A percentile compares a stretch with the other conserved stretches of the same genome.
Evolutionary conservation across 2,329 filamentous ascomycete genomes (phyloP).

Genomic region (Trichoderma sp.): DNA sequence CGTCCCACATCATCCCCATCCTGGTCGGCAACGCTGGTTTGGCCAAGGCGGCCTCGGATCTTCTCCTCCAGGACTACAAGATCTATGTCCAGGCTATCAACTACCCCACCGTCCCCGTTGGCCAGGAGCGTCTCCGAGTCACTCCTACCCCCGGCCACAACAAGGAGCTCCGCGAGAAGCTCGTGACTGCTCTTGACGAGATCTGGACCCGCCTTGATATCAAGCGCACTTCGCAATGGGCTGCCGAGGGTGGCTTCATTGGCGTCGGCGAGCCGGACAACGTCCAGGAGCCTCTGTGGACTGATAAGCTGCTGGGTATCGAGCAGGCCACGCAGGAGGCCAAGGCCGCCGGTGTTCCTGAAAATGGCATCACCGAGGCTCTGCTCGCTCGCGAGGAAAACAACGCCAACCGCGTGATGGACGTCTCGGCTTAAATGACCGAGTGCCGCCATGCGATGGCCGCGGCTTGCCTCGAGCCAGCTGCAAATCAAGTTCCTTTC

Average conservation of each 20-base stretch:
- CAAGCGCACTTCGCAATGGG: slow-evolving; percentile 93
- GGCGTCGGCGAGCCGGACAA: slow-evolving; percentile 78
- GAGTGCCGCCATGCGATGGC: neutral
- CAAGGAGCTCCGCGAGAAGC: slow-evolving; percentile 79
- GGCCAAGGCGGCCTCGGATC: slow-evolving; percentile 88
- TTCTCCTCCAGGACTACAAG: slow-evolving; percentile 83
- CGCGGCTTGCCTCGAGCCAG: slow-evolving; percentile 2
- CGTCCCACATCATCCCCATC: slow-evolving; percentile 92
- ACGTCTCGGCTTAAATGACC: slow-evolving; percentile 32
- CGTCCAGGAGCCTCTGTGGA: slow-evolving; percentile 79
- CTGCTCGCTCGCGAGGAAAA: slow-evolving; percentile 58
- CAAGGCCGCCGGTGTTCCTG: slow-evolving; percentile 44
- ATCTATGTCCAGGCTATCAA: slow-evolving; percentile 99
- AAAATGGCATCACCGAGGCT: slow-evolving; percentile 54
- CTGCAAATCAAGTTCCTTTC: slow-evolving; percentile 15
- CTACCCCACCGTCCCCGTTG: slow-evolving; percentile 95
- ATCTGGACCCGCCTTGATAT: slow-evolving; percentile 89
- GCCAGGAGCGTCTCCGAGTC: slow-evolving; percentile 95
- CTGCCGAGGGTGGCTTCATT: slow-evolving; percentile 86
- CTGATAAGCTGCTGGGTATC: slow-evolving; percentile 81
- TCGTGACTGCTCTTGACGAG: slow-evolving; percentile 78
- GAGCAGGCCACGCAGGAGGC: slow-evolving; percentile 66
- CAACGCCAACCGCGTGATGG: slow-evolving; percentile 33
- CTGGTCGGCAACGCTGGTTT: slow-evolving; percentile 92
- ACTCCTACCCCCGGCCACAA: slow-evolving; percentile 94